phyloP scores from a whole-genome alignment of 1,284 basidiomycete genomes.

The Ustilago bromivora region DNA sequence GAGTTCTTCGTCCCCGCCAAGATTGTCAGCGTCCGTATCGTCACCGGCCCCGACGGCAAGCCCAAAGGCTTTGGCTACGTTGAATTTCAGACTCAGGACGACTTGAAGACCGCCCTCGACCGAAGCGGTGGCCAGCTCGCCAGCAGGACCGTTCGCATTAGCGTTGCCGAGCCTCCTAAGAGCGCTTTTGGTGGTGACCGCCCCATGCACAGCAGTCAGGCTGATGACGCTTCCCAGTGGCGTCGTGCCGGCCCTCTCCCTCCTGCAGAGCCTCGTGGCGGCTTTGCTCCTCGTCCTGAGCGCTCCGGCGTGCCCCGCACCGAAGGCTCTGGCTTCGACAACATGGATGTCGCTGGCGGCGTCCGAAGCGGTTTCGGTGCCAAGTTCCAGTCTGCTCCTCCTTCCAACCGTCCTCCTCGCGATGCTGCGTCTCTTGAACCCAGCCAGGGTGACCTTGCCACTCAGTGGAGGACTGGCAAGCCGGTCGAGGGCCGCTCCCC shows the following conservation, averaged over 20 bases:
- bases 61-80: conserved; percentile 98
- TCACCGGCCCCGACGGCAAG: conserved; percentile 86
- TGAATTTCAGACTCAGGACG: conserved; percentile 87
- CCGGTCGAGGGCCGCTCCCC: conserved; percentile 52
- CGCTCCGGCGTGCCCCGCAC: conserved; percentile 41
- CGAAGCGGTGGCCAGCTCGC: conserved; percentile 73
- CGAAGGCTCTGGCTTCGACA: conserved; percentile 61
- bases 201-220: conserved; percentile 65
- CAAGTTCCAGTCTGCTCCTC: conserved; percentile 55
- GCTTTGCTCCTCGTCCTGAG: conserved; percentile 48
- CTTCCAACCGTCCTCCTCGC: conserved; percentile 44
- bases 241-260: conserved; percentile 84
- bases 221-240: conserved; percentile 77
- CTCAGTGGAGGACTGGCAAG: conserved; percentile 68
- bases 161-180: conserved; percentile 89
- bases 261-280: conserved; percentile 48
- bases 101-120: conserved; percentile 79
- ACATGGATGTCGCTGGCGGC: conserved; percentile 64
- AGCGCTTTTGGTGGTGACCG: conserved; percentile 46
- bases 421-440: conserved; percentile 57
- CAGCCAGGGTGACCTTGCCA: conserved; percentile 59
- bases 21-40: conserved; percentile 87
- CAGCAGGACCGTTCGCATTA: conserved; percentile 85
- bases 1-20: conserved; percentile 74
- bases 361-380: conserved; percentile 65